Base-by-base conservation (phyloP, 805 yeast species). In the Metschnikowia similis region DNA sequence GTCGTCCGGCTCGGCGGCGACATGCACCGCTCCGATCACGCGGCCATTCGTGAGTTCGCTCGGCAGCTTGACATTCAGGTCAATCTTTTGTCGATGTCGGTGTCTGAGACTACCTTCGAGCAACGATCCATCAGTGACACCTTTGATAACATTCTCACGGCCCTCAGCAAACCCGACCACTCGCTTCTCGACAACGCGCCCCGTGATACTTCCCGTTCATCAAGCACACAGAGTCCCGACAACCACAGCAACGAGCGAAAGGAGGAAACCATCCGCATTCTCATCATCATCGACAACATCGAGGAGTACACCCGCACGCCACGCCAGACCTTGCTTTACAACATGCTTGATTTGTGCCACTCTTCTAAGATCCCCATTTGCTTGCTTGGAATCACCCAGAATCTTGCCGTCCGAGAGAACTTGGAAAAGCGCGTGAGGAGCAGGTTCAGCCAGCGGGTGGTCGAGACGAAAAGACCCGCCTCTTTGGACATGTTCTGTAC, bases 391-490 rank as follows among this genome's bases (percentile, higher is more conserved):
- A 67, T 85, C 10, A 84, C 95, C 0, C 77, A 91, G 1, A 83
- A 85, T 47, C 72, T 89, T 44, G 88, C 87, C 6, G 77, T 89
- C 0, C 74, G 91, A 45, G 97, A 92, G 58, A 74, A 82, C 58
- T 71, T 94, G 41, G 99, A 94, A 62, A 94, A 92, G 62, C 77
- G 99, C 59, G 98, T 94, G 0, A 79, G 89, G 56, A 85, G 95
- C 49, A 72, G 99, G 55, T 94, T 91, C 64, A 84, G 94, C 14
- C 97, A 92, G 62, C 71, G 96, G 45, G 67, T 86, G 2, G 75
- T 90, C 26, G 76, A 77, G 14, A 71, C 89, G 35, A 79, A 79
- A 27, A 82, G 82, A 45, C 73, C 84, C 0, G 55, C 57, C 1
- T 64, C 70, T 2, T 57, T 81, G 2, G 80, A 76, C 0, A 77